A percentile compares a stretch with the other conserved stretches of the same genome.
These are phyloP conservation scores for Fusarium burgessii DNA, from an alignment of 2,329 filamentous ascomycete species.

Conservation along the genomic window DNA sequence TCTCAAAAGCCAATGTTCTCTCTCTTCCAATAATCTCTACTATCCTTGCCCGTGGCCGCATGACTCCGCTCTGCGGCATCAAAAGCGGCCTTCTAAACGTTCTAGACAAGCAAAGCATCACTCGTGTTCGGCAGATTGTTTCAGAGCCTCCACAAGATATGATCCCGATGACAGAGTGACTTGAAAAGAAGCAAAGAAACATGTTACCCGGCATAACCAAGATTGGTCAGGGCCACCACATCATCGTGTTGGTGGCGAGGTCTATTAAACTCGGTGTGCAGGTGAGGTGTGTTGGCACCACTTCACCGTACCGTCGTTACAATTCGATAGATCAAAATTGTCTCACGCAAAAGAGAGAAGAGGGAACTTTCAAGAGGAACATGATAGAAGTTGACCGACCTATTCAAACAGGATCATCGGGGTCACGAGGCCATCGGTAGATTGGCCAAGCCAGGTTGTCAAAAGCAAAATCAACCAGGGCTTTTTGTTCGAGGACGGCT, in stretches of 20 bases:
- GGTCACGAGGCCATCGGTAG: slow-evolving; percentile 22
- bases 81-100: slow-evolving; percentile 22
- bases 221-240: slow-evolving; percentile 1
- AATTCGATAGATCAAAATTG: not conserved
- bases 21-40: slow-evolving; percentile 26
- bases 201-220: slow-evolving; percentile 1
- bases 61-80: slow-evolving; percentile 18
- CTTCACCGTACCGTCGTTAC: slow-evolving; percentile 4
- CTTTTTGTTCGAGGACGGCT: not conserved
- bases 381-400: slow-evolving; percentile 4
- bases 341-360: slow-evolving; percentile 14
- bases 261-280: slow-evolving; percentile 25
- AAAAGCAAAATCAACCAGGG: slow-evolving; percentile 19
- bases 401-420: slow-evolving; percentile 12
- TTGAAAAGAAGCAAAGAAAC: slow-evolving; percentile 2
- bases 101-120: slow-evolving; percentile 31
- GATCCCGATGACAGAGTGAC: not conserved
- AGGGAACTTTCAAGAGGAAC: slow-evolving; percentile 3
- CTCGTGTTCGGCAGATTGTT: slow-evolving; percentile 33
- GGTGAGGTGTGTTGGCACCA: slow-evolving; percentile 14
- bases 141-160: slow-evolving; percentile 15
- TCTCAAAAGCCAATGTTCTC: not conserved
- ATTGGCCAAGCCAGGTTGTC: not conserved
- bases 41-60: slow-evolving; percentile 15
- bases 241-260: slow-evolving; percentile 22